Evolutionary conservation across 1,284 basidiomycete genomes (phyloP).

Genomic region (Apiotrichum laibachii): DNA sequence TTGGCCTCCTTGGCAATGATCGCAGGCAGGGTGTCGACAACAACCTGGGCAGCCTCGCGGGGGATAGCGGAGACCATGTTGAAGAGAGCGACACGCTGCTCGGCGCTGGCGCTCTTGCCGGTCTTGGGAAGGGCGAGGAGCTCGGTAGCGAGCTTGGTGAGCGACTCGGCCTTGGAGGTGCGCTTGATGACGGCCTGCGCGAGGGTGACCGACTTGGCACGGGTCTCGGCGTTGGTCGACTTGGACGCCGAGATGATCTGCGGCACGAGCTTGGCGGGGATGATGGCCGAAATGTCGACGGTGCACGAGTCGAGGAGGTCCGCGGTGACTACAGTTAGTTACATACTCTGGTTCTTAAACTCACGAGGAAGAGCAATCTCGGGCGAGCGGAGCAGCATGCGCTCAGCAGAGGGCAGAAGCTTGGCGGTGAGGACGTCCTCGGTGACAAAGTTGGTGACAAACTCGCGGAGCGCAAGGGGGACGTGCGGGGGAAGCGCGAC

Average conservation of each 20-base stretch:
- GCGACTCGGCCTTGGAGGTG: conserved; percentile 39
- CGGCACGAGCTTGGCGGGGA: conserved; percentile 64
- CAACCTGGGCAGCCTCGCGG: conserved; percentile 57
- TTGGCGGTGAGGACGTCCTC: conserved; percentile 33
- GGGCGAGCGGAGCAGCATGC: conserved; percentile 47
- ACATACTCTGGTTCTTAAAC: too few species aligned
- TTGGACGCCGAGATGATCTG: conserved; percentile 70
- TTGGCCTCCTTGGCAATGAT: conserved; percentile 73
- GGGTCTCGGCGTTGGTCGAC: conserved; percentile 67
- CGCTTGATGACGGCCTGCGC: conserved; percentile 60
- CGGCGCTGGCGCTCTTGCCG: conserved; percentile 79
- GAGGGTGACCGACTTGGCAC: conserved; percentile 61
- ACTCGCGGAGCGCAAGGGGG: conserved; percentile 34
- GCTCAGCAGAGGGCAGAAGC: conserved; percentile 45
- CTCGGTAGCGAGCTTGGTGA: conserved; percentile 59
- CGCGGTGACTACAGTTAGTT: conserved; percentile 31
- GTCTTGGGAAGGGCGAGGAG: conserved; percentile 68
- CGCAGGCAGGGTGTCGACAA: conserved; percentile 60
- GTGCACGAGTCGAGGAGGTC: conserved; percentile 40
- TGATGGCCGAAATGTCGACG: conserved; percentile 57
- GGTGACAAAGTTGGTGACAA: conserved; percentile 35
- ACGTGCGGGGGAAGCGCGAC: conserved; percentile 31
- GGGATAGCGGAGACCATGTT: conserved; percentile 67
- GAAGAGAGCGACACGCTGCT: conserved; percentile 79
- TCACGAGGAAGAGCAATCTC: conserved; percentile 43